Conservation (phyloP, 768 basidiomycete genomes). For the Trametes elegans region DNA sequence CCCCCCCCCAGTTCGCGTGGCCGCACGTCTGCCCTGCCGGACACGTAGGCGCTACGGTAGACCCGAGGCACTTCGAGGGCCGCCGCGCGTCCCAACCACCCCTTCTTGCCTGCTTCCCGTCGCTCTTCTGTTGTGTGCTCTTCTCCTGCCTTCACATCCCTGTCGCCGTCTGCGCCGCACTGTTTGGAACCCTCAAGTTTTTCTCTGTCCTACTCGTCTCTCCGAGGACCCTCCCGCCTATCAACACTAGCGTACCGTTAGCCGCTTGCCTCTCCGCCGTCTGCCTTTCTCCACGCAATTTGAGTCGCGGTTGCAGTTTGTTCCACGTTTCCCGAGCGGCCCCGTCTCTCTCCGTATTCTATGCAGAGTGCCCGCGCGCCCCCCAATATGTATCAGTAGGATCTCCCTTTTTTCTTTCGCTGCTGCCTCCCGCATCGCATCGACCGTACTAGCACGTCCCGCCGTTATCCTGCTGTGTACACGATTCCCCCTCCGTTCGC, state of each 20-base stretch:
- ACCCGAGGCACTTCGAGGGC: slow-evolving; percentile 13
- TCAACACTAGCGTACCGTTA: too few relatives aligned
- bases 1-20: neutral
- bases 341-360: neutral
- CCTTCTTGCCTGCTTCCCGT: neutral
- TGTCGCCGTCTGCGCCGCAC: too few relatives aligned
- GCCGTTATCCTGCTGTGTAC: slow-evolving; percentile 8
- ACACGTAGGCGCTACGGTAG: slow-evolving; percentile 16
- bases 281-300: neutral
- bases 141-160: too few relatives aligned
- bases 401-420: neutral
- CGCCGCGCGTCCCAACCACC: neutral
- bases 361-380: neutral
- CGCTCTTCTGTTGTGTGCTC: neutral
- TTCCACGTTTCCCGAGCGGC: neutral
- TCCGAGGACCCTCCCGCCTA: too few relatives aligned
- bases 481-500: neutral
- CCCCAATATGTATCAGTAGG: slow-evolving; percentile 16
- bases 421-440: neutral
- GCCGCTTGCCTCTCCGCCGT: neutral
- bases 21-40: slow-evolving; percentile 15
- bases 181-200: too few relatives aligned
- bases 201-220: too few relatives aligned
- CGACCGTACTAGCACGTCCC: neutral
- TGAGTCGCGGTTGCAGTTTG: neutral